These are phyloP conservation scores for Datisca glomerata DNA, from an alignment of 306 rosid species.

Conservation along the genomic window DNA sequence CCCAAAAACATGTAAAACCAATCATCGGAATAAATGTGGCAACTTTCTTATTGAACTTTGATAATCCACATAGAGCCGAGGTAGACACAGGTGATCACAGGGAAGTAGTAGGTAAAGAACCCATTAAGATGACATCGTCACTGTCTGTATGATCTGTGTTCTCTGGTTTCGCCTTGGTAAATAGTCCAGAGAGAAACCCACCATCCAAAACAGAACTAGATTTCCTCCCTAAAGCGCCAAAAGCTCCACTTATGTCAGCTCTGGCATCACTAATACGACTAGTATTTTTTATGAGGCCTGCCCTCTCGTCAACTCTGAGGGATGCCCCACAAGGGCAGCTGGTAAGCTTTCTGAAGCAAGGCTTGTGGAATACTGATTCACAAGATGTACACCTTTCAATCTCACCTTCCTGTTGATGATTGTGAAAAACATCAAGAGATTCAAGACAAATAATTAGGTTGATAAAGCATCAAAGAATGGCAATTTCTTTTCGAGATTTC, in stretches of 20 bases:
- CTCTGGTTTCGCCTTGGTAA: slow-evolving; percentile 37
- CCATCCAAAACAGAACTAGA: slow-evolving; percentile 36
- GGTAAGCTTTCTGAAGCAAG: slow-evolving; percentile 55
- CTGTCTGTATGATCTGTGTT: slow-evolving; percentile 32
- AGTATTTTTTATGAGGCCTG: slow-evolving; percentile 18
- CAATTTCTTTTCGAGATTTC: too few species aligned
- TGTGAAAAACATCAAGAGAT: background rate
- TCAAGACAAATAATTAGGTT: too few species aligned
- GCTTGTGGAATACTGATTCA: slow-evolving; percentile 61
- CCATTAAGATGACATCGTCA: slow-evolving; percentile 72
- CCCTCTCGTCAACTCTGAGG: slow-evolving; percentile 32
- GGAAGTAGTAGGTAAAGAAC: slow-evolving; percentile 63
- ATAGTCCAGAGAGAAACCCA: slow-evolving; percentile 51
- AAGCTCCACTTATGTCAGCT: slow-evolving; percentile 31
- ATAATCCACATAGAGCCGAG: too few species aligned
- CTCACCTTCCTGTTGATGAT: slow-evolving; percentile 51
- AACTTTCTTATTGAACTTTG: too few species aligned
- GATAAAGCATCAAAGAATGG: too few species aligned
- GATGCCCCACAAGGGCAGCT: slow-evolving; percentile 55
- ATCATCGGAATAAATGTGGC: too few species aligned
- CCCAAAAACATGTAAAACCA: too few species aligned
- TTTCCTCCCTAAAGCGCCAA: slow-evolving; percentile 41
- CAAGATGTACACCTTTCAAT: slow-evolving; percentile 65
- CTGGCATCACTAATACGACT: slow-evolving; percentile 18
- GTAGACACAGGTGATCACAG: slow-evolving; percentile 24